These are phyloP conservation scores for Eremothecium sinecaudum DNA, from an alignment of 1,139 yeast genomes.

Conservation along the genomic window DNA sequence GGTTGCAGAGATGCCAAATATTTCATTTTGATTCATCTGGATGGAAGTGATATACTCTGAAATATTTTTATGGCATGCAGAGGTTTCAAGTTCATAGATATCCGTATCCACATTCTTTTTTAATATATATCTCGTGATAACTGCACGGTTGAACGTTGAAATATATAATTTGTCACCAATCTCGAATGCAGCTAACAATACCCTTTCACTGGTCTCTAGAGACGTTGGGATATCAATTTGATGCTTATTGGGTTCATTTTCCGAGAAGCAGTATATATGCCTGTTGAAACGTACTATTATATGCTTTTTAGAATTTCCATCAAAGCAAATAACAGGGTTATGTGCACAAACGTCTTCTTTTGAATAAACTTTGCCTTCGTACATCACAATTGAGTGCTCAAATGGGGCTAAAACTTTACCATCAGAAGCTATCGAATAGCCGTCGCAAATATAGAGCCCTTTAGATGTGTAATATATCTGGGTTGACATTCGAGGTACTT, in stretches of 20 bases:
- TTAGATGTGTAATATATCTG: no score
- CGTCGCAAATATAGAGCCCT: no score
- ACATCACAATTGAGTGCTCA: no score
- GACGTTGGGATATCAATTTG: not conserved
- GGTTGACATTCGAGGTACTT: no score
- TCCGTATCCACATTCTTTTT: not conserved
- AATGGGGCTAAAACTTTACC: no score
- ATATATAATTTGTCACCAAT: not conserved
- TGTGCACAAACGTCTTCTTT: no score
- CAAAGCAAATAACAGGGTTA: no score
- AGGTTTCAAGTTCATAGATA: not conserved
- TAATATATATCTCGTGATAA: not conserved
- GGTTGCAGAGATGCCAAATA: not conserved
- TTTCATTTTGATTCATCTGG: not conserved
- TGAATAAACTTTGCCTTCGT: no score
- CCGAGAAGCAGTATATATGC: not conserved
- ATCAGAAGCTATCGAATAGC: no score
- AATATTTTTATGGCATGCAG: not conserved
- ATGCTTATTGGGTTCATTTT: not conserved
- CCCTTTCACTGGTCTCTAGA: not conserved
- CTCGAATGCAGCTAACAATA: not conserved
- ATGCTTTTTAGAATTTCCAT: slow-evolving; percentile 1
- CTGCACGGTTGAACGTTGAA: not conserved
- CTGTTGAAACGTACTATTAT: not conserved
- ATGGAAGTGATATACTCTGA: not conserved